Percentiles rank a stretch among this genome's conserved stretches.
phyloP scores from a whole-genome alignment of 1,284 basidiomycete genomes.

The Cerrena zonata region DNA sequence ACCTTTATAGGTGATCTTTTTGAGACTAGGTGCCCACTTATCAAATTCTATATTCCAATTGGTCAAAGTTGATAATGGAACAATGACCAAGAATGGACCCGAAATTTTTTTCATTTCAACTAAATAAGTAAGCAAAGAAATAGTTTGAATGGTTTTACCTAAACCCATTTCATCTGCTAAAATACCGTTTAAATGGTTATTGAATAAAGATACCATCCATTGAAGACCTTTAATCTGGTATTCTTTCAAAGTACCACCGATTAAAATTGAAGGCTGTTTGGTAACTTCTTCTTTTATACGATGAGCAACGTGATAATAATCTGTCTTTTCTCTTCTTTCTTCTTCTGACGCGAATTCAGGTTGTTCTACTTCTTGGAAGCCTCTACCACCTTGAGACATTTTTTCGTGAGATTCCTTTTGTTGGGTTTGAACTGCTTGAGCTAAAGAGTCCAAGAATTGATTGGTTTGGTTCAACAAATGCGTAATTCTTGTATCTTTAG shows the following conservation, averaged over 20 bases:
- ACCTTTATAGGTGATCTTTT: slow-evolving; percentile 88
- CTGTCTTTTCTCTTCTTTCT: slow-evolving; percentile 76
- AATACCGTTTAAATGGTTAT: slow-evolving; percentile 96
- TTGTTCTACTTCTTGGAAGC: slow-evolving; percentile 78
- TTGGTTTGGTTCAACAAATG: slow-evolving; percentile 95
- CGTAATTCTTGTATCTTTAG: slow-evolving; percentile 98
- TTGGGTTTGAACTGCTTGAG: slow-evolving; percentile 90
- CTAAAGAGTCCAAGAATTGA: slow-evolving; percentile 88
- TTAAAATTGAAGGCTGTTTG: slow-evolving; percentile 77
- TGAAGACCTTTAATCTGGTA: slow-evolving; percentile 91
- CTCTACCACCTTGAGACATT: slow-evolving; percentile 35
- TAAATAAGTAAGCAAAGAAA: slow-evolving; percentile 92
- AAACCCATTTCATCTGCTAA: slow-evolving; percentile 99
- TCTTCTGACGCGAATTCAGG: slow-evolving; percentile 64
- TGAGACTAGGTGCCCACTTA: slow-evolving; percentile 91
- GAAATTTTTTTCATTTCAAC: slow-evolving; percentile 89
- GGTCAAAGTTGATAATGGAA: slow-evolving; percentile 97
- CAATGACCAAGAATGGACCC: slow-evolving; percentile 95
- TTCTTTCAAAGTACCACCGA: slow-evolving; percentile 84
- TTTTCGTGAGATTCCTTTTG: slow-evolving; percentile 68
- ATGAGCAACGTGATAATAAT: slow-evolving; percentile 97
- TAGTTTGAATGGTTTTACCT: slow-evolving; percentile 93
- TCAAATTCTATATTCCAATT: slow-evolving; percentile 98
- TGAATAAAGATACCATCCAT: slow-evolving; percentile 99
- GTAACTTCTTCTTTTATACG: slow-evolving; percentile 85